Evolutionary conservation across 192 early-diverging fungal genomes (phyloP).

Genomic region (Backusella luteola): DNA sequence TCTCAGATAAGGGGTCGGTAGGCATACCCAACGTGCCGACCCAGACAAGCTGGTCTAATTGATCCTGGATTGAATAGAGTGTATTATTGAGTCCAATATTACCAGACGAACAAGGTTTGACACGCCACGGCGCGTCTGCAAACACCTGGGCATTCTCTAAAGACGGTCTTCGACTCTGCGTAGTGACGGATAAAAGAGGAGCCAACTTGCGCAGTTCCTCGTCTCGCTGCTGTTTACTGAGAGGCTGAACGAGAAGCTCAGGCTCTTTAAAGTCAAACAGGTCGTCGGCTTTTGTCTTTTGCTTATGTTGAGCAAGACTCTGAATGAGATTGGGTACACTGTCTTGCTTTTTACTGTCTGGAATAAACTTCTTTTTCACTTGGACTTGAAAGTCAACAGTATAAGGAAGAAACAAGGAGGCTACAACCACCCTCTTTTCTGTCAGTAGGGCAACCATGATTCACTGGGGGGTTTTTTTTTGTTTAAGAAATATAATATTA

Average conservation of each 20-base stretch:
- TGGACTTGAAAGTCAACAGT: constrained; percentile 61
- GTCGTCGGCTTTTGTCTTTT: constrained; percentile 25
- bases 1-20: constrained; percentile 66
- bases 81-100: constrained; percentile 97
- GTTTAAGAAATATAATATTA: neutral
- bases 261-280: constrained; percentile 39
- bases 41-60: constrained; percentile 64
- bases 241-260: constrained; percentile 32
- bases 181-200: constrained; percentile 2
- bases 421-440: constrained; percentile 61
- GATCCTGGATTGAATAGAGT: constrained; percentile 63
- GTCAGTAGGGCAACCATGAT: constrained; percentile 12
- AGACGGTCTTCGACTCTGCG: constrained; percentile 24
- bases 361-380: constrained; percentile 36
- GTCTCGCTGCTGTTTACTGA: constrained; percentile 27
- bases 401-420: constrained; percentile 71
- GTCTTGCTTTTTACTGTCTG: constrained; percentile 21
- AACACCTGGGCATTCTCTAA: constrained; percentile 38
- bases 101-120: constrained; percentile 74
- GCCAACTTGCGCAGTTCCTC: neutral
- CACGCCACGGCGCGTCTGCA: constrained; percentile 51
- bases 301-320: constrained; percentile 27
- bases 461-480: neutral
- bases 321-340: constrained; percentile 38
- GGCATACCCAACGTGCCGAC: constrained; percentile 69